Evolutionary conservation across 805 yeast species (phyloP), one percentile per base, ranked within the genome.

Genomic region (Lipomyces orientalis): DNA sequence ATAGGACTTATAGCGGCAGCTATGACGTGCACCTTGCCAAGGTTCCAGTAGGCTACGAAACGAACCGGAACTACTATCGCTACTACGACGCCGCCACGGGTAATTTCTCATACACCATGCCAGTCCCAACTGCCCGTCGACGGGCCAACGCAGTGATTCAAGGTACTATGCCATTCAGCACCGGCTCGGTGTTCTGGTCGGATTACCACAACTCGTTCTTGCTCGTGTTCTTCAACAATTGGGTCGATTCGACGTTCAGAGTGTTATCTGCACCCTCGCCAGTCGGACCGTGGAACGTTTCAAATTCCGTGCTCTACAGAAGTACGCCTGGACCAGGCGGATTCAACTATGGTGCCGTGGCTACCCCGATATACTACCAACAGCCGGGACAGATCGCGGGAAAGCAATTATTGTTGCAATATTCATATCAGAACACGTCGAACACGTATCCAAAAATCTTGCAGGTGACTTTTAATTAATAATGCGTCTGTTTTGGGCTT

Each of bases 21-120:
- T 60, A 59, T 65, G 66, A 64, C 55, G 56, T 64, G 1, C 66
- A 64, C 60, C 43, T 64, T 22, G 66, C 66, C 22, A 16, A 14
- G 8, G 66, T 60, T 12, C 60, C 65, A 2, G 60, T 46, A 9
- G 14, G 34, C 14, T 14, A 51, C 22, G 35, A 54, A 43, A 25
- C 37, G 14, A 52, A 60, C 9, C 37, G 6, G 52, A 43, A 19
- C 22, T 16, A 31, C 25, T 64, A 56, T 31, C 51, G 31, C n/a
- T 64, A 59, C 55, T 64, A 33, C 29, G 64, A 64, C 39, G 56
- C 62, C 34, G 29, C 39, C 12, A 8, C 58, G 33, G 19, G 22
- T 10, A 12, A 29, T 10, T 64, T 39, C 49, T 35, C 54, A 7
- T 35, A 19, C 33, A 52, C 64, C 19, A 35, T n/a, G 51, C 65